Percentiles rank a stretch among this genome's conserved stretches.
These are phyloP conservation scores for Claviceps sp. DNA, from an alignment of 2,329 filamentous ascomycete species.

Conservation along the genomic window DNA sequence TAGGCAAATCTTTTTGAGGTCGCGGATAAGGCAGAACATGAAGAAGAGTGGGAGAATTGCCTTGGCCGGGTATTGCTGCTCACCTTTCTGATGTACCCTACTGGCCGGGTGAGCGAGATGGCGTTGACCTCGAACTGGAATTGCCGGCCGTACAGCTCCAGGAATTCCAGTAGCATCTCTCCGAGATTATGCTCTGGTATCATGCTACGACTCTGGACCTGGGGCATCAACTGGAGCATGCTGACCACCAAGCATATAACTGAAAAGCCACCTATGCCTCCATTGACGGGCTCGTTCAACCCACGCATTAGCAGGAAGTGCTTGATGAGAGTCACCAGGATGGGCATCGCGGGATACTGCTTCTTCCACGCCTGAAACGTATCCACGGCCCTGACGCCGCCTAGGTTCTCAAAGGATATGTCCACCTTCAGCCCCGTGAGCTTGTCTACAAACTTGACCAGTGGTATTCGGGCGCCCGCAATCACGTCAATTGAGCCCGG, in stretches of 20 bases:
- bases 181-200: slow-evolving; percentile 56
- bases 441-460: slow-evolving; percentile 80
- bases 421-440: slow-evolving; percentile 74
- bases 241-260: slow-evolving; percentile 89
- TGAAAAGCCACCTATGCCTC: slow-evolving; percentile 86
- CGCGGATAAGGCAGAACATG: not conserved
- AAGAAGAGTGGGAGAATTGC: not conserved
- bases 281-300: slow-evolving; percentile 80
- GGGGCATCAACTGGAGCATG: slow-evolving; percentile 69
- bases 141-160: slow-evolving; percentile 75
- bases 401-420: slow-evolving; percentile 85
- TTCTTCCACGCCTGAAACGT: slow-evolving; percentile 73
- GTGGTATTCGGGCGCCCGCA: slow-evolving; percentile 65
- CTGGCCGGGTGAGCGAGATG: slow-evolving; percentile 61
- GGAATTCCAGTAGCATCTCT: slow-evolving; percentile 71
- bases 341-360: slow-evolving; percentile 71
- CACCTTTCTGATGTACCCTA: slow-evolving; percentile 63
- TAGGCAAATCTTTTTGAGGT: no score
- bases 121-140: slow-evolving; percentile 60
- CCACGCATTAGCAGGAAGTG: slow-evolving; percentile 83
- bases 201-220: slow-evolving; percentile 48
- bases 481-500: slow-evolving; percentile 53
- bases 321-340: slow-evolving; percentile 78
- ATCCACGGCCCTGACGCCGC: slow-evolving; percentile 63
- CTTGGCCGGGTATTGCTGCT: slow-evolving; percentile 11